These are phyloP conservation scores for Xylaria sp. DNA, from an alignment of 2,329 filamentous ascomycete species.

Conservation along the genomic window DNA sequence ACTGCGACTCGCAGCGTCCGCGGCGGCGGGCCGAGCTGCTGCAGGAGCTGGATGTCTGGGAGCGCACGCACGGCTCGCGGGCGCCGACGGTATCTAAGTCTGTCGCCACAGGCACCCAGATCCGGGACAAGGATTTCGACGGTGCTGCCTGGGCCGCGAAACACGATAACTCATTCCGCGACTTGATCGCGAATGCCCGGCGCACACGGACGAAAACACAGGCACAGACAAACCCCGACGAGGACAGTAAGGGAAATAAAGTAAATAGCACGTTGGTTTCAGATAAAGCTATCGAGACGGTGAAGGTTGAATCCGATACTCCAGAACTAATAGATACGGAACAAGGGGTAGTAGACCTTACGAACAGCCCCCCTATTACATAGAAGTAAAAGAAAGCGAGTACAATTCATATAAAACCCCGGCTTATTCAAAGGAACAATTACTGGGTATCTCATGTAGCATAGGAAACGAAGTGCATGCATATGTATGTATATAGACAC, in stretches of 20 bases:
- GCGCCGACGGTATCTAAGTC: constrained; percentile 54
- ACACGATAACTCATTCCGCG: constrained; percentile 80
- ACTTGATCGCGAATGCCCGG: constrained; percentile 81
- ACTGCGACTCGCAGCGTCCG: constrained; percentile 84
- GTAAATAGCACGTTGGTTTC: constrained; percentile 8
- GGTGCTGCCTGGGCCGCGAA: constrained; percentile 77
- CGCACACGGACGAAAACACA: constrained; percentile 60
- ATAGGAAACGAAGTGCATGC: not conserved
- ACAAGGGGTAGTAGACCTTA: not conserved
- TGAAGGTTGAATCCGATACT: constrained; percentile 29
- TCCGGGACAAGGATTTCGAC: constrained; percentile 93
- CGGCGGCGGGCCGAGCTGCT: constrained; percentile 77
- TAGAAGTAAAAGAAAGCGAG: constrained; percentile 11
- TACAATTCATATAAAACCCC: constrained; percentile 2
- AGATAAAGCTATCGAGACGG: constrained; percentile 32
- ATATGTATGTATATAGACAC: constrained; percentile 15
- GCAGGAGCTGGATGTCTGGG: constrained; percentile 86
- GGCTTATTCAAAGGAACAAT: constrained; percentile 1
- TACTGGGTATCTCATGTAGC: not conserved
- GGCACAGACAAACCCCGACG: constrained; percentile 49
- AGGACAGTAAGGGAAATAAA: constrained; percentile 40
- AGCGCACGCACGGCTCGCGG: constrained; percentile 78
- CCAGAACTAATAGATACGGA: constrained; percentile 2
- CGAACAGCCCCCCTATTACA: not conserved
- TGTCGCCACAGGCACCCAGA: constrained; percentile 57